These are phyloP conservation scores for Ceratocystis albifundus DNA, from an alignment of 2,329 filamentous ascomycete genomes.

Conservation along the genomic window DNA sequence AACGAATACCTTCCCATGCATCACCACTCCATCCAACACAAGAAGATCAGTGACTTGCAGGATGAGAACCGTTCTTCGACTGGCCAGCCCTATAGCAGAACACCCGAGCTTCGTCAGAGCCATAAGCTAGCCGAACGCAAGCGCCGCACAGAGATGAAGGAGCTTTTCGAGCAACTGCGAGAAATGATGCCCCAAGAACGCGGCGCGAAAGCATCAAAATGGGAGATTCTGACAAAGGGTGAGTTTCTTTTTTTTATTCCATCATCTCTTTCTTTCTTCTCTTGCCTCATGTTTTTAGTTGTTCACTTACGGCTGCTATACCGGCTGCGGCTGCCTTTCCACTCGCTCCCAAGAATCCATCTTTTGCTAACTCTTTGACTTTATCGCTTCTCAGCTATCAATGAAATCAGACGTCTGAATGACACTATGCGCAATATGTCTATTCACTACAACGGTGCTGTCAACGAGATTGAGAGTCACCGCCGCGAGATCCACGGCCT, in stretches of 20 bases:
- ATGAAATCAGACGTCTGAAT: constrained; percentile 46
- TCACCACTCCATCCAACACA: constrained; percentile 66
- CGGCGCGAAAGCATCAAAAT: constrained; percentile 76
- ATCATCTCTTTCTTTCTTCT: background rate
- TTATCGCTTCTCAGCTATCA: constrained; percentile 39
- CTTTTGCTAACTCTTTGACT: constrained; percentile 16
- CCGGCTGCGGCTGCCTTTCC: too few species aligned
- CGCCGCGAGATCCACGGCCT: constrained; percentile 40
- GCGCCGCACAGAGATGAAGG: constrained; percentile 77
- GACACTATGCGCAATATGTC: constrained; percentile 40
- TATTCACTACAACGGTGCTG: constrained; percentile 34
- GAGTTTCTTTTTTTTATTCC: constrained; percentile 27
- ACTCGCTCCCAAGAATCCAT: background rate
- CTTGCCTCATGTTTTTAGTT: background rate
- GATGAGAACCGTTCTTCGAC: constrained; percentile 42
- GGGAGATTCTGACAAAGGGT: constrained; percentile 83
- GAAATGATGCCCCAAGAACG: constrained; percentile 69
- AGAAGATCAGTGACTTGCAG: constrained; percentile 56
- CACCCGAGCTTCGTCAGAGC: constrained; percentile 68
- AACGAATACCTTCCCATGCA: constrained; percentile 50
- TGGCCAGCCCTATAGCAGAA: constrained; percentile 67
- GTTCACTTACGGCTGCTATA: too few species aligned
- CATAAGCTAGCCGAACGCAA: constrained; percentile 80
- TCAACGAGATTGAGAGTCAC: constrained; percentile 38
- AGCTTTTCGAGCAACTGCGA: constrained; percentile 68